These are phyloP conservation scores for Trametes cinnabarina DNA, from an alignment of 768 basidiomycete species.

Conservation along the genomic window DNA sequence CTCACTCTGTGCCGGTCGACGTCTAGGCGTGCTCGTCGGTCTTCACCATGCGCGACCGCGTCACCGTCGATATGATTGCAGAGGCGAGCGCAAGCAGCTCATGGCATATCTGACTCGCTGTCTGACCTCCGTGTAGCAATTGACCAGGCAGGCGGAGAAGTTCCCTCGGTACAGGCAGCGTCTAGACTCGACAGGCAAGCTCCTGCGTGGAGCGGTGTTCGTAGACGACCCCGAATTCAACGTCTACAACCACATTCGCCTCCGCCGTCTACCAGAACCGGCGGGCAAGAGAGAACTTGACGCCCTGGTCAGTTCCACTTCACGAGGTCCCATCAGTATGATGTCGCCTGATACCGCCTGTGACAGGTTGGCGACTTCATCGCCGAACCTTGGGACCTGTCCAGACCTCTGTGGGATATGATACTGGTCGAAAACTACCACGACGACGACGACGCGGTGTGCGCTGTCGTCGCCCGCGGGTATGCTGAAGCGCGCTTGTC, in stretches of 20 bases:
- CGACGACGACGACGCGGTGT: slow-evolving; percentile 23
- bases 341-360: no score
- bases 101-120: no score
- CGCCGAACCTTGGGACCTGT: slow-evolving; percentile 23
- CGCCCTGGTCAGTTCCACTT: slow-evolving; percentile 14
- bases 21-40: slow-evolving; percentile 13
- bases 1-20: no score
- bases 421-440: slow-evolving; percentile 23
- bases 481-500: background rate
- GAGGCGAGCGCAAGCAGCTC: background rate
- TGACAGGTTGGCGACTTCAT: slow-evolving; percentile 26
- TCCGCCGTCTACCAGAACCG: slow-evolving; percentile 20
- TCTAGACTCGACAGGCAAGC: slow-evolving; percentile 18
- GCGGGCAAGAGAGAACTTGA: slow-evolving; percentile 24
- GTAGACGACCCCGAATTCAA: slow-evolving; percentile 25
- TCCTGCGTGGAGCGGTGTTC: slow-evolving; percentile 22
- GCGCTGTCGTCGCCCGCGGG: slow-evolving; percentile 22
- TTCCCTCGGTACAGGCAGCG: slow-evolving; percentile 24
- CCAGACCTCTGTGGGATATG: slow-evolving; percentile 22
- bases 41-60: slow-evolving; percentile 1
- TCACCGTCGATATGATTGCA: slow-evolving; percentile 7
- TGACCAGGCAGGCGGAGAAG: slow-evolving; percentile 9
- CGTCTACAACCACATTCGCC: slow-evolving; percentile 18
- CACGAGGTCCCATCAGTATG: no score
- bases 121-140: background rate